Evolutionary conservation across 352 stramenopile genomes (phyloP), one percentile per base, ranked within the genome.

Genomic region (Plasmopara muralis): DNA sequence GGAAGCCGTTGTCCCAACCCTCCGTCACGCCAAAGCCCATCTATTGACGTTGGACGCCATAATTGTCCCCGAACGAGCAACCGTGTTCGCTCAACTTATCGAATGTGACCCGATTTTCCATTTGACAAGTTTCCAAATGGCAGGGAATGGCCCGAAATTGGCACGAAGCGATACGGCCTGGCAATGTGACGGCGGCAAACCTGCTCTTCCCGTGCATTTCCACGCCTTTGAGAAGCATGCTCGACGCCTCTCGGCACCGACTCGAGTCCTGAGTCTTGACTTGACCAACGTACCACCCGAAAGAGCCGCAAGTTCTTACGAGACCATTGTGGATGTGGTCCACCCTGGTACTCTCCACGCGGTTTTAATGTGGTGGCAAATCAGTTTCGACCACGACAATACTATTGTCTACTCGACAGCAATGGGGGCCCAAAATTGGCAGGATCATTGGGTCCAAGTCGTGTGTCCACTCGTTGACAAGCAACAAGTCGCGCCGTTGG

Each of bases 1-100:
- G 30, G 90, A 97, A 65, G 80, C 81, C 4, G 83, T 96, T 41
- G 63, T 97, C 10, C 80, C 85, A 20, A 89, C 89, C 13, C 67
- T 97, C 37, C 62, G 75, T 31, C 81, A 96, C 54, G 88, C 88
- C 13, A 68, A 74, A 53, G 46, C 73, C 34, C 70, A 88, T 39
- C 53, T 96, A 48, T 57, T 92, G 9, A 65, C 64, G 18, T 57
- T 66, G 0, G 66, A 85, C 14, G 70, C 81, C 14, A 52, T 79
- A 3, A 75, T 96, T 41, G 65, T 96, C 4, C 86, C 86, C 0
- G 68, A 79, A 35, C 63, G 68, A 15, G 83, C 81, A 3, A 80
- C 67, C 0, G 70, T 93, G 25, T 90, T 77, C 46, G 85, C 78
- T 7, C 78, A 89, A 44, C 55, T 92, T 1, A 61, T 88, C 5